A percentile compares a stretch with the other conserved stretches of the same genome.
phyloP scores from a whole-genome alignment of 106 monocot species.

The Chionographis japonica region DNA sequence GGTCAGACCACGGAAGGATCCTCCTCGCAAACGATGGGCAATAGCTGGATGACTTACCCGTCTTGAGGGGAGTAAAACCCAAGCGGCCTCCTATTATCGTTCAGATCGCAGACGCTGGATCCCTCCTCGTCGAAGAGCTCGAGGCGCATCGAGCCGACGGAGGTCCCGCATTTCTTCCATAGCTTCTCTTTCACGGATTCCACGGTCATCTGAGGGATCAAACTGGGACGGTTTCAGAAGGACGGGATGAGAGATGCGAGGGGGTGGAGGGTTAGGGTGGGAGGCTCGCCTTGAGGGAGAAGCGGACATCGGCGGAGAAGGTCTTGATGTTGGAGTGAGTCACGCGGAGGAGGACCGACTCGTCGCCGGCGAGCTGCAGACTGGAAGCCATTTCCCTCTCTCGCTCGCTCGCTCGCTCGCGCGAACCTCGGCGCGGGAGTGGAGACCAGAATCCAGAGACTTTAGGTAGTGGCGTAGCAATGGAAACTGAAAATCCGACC shows the following conservation, averaged over 20 bases:
- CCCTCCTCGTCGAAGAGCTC: conserved; percentile 77
- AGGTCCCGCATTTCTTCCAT: conserved; percentile 88
- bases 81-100: conserved; percentile 51
- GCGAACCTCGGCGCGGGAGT: neutral
- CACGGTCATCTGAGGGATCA: conserved; percentile 40
- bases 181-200: conserved; percentile 83
- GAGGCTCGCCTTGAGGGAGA: conserved; percentile 53
- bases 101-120: conserved; percentile 56
- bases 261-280: neutral
- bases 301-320: conserved; percentile 77
- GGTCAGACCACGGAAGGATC: too few relatives aligned
- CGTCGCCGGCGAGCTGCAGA: conserved; percentile 61
- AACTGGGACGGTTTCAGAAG: neutral
- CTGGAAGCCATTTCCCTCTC: conserved; percentile 40
- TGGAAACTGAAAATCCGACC: too few relatives aligned
- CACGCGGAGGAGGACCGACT: conserved; percentile 57
- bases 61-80: conserved; percentile 80
- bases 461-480: too few relatives aligned
- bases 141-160: conserved; percentile 76
- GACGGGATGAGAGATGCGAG: neutral
- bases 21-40: neutral
- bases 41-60: conserved; percentile 32
- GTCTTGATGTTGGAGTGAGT: conserved; percentile 83
- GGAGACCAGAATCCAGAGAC: neutral
- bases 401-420: neutral